These are phyloP conservation scores for Austroboletus olivaceoglutinosus DNA, from an alignment of 1,284 basidiomycete genomes.

Conservation along the genomic window DNA sequence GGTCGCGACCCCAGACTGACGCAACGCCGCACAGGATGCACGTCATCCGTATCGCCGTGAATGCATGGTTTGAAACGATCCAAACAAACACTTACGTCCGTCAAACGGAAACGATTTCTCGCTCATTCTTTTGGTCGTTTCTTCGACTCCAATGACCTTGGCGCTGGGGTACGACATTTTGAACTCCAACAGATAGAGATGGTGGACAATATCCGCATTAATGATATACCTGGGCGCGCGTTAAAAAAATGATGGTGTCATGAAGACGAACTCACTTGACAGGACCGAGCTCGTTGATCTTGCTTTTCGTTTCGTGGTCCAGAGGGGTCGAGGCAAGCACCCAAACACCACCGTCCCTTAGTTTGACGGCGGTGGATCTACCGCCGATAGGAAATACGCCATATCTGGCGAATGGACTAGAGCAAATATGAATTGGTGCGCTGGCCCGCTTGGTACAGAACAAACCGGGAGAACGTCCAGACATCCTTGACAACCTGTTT, in stretches of 20 bases:
- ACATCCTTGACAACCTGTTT: conserved; percentile 54
- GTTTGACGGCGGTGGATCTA: conserved; percentile 78
- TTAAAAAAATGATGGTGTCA: neutral
- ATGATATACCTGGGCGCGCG: conserved; percentile 59
- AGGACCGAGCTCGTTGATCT: conserved; percentile 70
- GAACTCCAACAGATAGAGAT: conserved; percentile 67
- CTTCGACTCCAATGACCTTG: conserved; percentile 67
- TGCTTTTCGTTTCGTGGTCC: conserved; percentile 67
- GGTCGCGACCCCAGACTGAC: conserved; percentile 64
- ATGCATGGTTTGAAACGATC: neutral
- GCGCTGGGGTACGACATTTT: conserved; percentile 78
- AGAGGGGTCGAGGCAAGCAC: conserved; percentile 84
- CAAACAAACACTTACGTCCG: conserved; percentile 50
- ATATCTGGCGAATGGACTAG: conserved; percentile 67
- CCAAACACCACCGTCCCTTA: conserved; percentile 75
- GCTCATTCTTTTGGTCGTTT: conserved; percentile 44
- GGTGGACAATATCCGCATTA: conserved; percentile 62
- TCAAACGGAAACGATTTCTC: conserved; percentile 51
- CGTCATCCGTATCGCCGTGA: neutral
- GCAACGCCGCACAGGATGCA: neutral
- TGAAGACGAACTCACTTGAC: conserved; percentile 52
- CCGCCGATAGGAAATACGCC: conserved; percentile 75
- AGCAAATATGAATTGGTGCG: conserved; percentile 9
- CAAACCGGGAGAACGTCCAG: conserved; percentile 74
- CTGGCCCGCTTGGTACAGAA: conserved; percentile 2